A percentile compares a stretch with the other conserved stretches of the same genome.
Conservation (phyloP, 305 asterid species). For the Fraxinus sp. region DNA sequence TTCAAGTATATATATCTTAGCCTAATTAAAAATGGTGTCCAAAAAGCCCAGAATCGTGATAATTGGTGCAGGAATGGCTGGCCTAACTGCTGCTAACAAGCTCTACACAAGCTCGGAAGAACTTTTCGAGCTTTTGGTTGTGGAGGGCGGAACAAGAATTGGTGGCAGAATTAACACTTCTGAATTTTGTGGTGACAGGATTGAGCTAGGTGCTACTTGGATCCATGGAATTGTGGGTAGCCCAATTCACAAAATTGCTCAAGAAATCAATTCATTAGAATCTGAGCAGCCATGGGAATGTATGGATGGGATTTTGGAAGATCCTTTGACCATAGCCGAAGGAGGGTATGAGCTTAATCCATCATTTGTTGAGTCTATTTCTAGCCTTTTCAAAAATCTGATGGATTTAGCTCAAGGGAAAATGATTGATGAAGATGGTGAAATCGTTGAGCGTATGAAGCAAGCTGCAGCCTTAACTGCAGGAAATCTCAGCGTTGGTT, state of each 20-base stretch:
- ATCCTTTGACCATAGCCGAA: constrained; percentile 60
- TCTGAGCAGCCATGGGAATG: constrained; percentile 85
- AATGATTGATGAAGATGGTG: constrained; percentile 21
- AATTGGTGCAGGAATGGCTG: constrained; percentile 96
- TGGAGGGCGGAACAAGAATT: constrained; percentile 72
- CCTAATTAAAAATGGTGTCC: constrained; percentile 50
- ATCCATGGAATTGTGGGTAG: constrained; percentile 88
- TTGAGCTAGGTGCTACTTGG: constrained; percentile 94
- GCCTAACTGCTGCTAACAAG: constrained; percentile 81
- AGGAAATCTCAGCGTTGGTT: constrained; percentile 41
- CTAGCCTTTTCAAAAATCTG: constrained; percentile 50
- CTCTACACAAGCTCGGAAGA: constrained; percentile 46
- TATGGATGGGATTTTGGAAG: constrained; percentile 60
- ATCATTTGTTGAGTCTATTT: constrained; percentile 54
- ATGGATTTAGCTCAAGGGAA: constrained; percentile 68
- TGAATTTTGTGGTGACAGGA: constrained; percentile 71
- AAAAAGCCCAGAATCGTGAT: constrained; percentile 74
- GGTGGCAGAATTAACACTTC: constrained; percentile 79
- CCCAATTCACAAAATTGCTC: constrained; percentile 69
- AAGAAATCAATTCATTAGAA: constrained; percentile 35
- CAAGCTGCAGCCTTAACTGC: not conserved
- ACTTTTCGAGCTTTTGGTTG: constrained; percentile 52
- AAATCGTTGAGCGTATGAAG: constrained; percentile 3
- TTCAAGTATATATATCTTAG: not conserved
- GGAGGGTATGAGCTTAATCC: constrained; percentile 55